These are phyloP conservation scores for Psilocybe mexicana DNA, from an alignment of 1,284 basidiomycete species.

Conservation along the genomic window DNA sequence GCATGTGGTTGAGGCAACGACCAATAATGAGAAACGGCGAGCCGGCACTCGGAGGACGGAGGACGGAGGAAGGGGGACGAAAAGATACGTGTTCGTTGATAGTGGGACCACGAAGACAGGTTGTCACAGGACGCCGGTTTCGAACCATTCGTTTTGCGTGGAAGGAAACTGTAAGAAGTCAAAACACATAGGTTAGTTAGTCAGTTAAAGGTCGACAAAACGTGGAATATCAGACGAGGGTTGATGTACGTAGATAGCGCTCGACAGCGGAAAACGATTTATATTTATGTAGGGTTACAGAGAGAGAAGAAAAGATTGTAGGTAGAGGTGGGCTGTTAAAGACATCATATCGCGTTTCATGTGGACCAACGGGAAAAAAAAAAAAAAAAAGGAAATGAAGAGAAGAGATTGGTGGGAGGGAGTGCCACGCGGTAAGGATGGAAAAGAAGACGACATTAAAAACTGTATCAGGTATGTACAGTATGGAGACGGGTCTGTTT, in stretches of 20 bases:
- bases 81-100: background rate
- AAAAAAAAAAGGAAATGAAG: background rate
- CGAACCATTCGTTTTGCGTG: background rate
- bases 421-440: background rate
- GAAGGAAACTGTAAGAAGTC: background rate
- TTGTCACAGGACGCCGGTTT: background rate
- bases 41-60: slow-evolving; percentile 5
- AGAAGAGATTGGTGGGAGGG: background rate
- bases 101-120: too few relatives aligned
- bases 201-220: background rate
- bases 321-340: background rate
- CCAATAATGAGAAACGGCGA: background rate
- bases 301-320: background rate
- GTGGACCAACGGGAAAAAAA: background rate
- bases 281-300: background rate
- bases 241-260: too few relatives aligned
- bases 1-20: background rate
- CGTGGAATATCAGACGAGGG: too few relatives aligned
- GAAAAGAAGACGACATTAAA: background rate
- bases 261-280: background rate
- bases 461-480: background rate
- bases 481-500: background rate
- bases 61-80: background rate
- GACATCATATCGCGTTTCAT: background rate
- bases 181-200: background rate